phyloP scores from a whole-genome alignment of 768 basidiomycete genomes.

The Boletus fagicola region DNA sequence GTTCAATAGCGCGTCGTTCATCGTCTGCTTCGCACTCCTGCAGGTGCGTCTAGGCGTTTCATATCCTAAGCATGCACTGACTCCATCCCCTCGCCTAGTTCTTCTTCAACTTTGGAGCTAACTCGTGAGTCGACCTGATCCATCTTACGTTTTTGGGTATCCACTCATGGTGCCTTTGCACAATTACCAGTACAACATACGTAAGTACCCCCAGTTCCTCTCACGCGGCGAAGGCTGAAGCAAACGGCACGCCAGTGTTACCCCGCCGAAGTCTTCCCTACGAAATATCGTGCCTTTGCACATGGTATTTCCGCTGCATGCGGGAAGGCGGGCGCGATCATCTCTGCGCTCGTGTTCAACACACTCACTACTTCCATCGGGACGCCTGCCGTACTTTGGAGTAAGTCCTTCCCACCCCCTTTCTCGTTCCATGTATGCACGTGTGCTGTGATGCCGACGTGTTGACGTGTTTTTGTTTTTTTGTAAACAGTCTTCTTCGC shows the following conservation, averaged over 20 bases:
- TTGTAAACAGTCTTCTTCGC: constrained; percentile 69
- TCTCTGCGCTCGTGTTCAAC: constrained; percentile 73
- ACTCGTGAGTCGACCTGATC: constrained; percentile 42
- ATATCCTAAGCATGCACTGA: not conserved
- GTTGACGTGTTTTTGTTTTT: not conserved
- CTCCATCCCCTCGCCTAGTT: constrained; percentile 39
- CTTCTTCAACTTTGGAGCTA: constrained; percentile 83
- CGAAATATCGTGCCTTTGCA: constrained; percentile 67
- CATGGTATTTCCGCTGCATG: constrained; percentile 73
- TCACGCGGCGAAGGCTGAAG: constrained; percentile 1
- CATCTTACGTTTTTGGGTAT: not conserved
- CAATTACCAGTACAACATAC: constrained; percentile 46
- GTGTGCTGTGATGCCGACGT: not conserved
- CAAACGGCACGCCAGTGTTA: constrained; percentile 46
- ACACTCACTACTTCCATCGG: constrained; percentile 58
- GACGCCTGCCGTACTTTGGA: constrained; percentile 67
- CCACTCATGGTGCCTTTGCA: constrained; percentile 3
- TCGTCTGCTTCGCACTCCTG: constrained; percentile 69
- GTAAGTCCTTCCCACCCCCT: constrained; percentile 42
- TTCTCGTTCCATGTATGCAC: not conserved
- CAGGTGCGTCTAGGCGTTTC: constrained; percentile 39
- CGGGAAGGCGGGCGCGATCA: constrained; percentile 77
- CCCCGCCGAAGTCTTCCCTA: constrained; percentile 80
- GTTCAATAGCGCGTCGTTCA: constrained; percentile 58
- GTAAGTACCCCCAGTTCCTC: constrained; percentile 30